Evolutionary conservation across 495 filamentous ascomycete genomes (phyloP).

Genomic region (Xylaria palmicola): DNA sequence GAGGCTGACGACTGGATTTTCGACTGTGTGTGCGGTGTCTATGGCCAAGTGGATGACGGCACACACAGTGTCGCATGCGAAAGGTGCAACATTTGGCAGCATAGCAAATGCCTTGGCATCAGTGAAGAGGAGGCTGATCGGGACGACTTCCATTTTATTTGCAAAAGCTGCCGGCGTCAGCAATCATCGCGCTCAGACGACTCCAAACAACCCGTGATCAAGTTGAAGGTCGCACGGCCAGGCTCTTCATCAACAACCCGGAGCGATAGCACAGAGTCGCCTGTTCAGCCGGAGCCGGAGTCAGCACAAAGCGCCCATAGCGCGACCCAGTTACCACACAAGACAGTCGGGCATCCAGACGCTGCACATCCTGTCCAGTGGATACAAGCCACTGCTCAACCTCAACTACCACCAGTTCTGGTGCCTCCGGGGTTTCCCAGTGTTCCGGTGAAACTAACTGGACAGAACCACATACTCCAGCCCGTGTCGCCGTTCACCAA

Average conservation of each 20-base stretch:
- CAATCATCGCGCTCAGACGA: constrained; percentile 51
- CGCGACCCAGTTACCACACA: constrained; percentile 1
- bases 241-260: constrained; percentile 45
- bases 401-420: constrained; percentile 10
- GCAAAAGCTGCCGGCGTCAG: constrained; percentile 69
- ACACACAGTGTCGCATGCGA: constrained; percentile 94
- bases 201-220: constrained; percentile 53
- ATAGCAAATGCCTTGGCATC: constrained; percentile 85
- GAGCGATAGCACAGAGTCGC: constrained; percentile 16
- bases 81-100: constrained; percentile 93
- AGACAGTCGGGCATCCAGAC: background rate
- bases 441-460: constrained; percentile 27
- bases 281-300: constrained; percentile 15
- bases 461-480: constrained; percentile 19
- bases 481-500: constrained; percentile 28
- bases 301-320: constrained; percentile 9
- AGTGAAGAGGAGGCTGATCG: constrained; percentile 72
- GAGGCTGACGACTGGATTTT: constrained; percentile 91
- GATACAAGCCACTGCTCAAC: constrained; percentile 10
- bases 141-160: constrained; percentile 88
- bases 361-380: background rate
- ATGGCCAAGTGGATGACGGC: constrained; percentile 91
- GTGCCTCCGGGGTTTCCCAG: constrained; percentile 4
- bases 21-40: constrained; percentile 86
- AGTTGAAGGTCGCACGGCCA: constrained; percentile 69